Percentiles rank a stretch among this genome's conserved stretches.
These are phyloP conservation scores for Glycine tomentella DNA, from an alignment of 306 rosid species.

Conservation along the genomic window DNA sequence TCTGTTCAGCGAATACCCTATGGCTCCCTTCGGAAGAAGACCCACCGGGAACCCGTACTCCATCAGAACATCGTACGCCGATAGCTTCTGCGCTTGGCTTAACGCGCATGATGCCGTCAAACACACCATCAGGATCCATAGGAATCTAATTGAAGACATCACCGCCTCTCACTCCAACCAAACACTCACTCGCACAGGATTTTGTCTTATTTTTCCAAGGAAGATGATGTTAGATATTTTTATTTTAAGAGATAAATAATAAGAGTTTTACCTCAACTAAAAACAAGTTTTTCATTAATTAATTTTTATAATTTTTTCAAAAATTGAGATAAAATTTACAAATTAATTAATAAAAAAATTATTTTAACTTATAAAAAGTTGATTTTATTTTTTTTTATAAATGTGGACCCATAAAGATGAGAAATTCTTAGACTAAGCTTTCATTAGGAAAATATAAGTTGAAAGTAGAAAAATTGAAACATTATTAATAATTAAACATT, in stretches of 20 bases:
- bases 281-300: too few relatives aligned
- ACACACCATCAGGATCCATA: not conserved
- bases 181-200: not conserved
- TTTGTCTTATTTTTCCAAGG: not conserved
- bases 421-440: too few relatives aligned
- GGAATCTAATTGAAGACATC: conserved; percentile 27
- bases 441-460: not conserved
- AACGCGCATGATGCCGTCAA: not conserved
- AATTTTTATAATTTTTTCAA: too few relatives aligned
- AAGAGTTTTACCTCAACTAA: too few relatives aligned
- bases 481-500: too few relatives aligned
- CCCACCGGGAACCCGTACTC: conserved; percentile 69
- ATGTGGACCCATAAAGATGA: too few relatives aligned
- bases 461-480: not conserved
- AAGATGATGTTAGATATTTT: too few relatives aligned
- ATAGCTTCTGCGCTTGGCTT: not conserved
- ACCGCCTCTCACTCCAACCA: not conserved
- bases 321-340: too few relatives aligned
- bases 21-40: conserved; percentile 65
- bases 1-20: conserved; percentile 58
- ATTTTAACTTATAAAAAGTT: too few relatives aligned
- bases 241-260: too few relatives aligned
- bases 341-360: too few relatives aligned
- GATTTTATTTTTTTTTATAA: too few relatives aligned
- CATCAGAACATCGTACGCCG: conserved; percentile 65